A percentile compares a stretch with the other conserved stretches of the same genome.
These are phyloP conservation scores for Psilocybe cubensis DNA, from an alignment of 768 basidiomycete species.

Conservation along the genomic window DNA sequence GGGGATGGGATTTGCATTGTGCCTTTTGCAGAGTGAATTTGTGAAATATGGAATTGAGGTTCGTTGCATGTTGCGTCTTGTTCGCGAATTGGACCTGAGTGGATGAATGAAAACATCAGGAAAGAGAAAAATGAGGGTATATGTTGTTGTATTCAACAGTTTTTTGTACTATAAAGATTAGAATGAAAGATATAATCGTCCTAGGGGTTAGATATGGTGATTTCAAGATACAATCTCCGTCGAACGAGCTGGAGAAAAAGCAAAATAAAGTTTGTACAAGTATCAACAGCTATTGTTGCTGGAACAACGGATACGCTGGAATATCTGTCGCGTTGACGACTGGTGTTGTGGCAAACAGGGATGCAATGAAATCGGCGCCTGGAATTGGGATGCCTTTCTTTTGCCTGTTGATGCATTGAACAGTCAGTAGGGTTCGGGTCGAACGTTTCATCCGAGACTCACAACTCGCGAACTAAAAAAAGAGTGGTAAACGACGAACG, in stretches of 20 bases:
- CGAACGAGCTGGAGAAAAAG: not conserved
- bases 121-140: not conserved
- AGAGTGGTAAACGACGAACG: conserved; percentile 14
- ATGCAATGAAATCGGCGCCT: conserved; percentile 17
- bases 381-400: conserved; percentile 28
- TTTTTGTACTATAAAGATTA: not conserved
- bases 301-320: conserved; percentile 13
- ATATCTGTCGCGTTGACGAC: conserved; percentile 5
- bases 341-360: conserved; percentile 5
- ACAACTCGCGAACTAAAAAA: conserved; percentile 63
- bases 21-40: not conserved
- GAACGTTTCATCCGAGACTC: conserved; percentile 14
- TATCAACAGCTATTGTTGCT: conserved; percentile 12
- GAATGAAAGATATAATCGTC: not conserved
- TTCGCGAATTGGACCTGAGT: not conserved
- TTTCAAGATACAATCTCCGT: not conserved
- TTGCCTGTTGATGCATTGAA: conserved; percentile 17
- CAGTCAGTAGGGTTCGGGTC: not conserved
- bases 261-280: not conserved
- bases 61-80: not conserved
- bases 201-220: not conserved
- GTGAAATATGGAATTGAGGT: not conserved
- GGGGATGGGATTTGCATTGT: not conserved
- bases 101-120: not conserved
- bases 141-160: not conserved